Evolutionary conservation across 306 rosid species (phyloP).

Genomic region (Calophaca sinica): DNA sequence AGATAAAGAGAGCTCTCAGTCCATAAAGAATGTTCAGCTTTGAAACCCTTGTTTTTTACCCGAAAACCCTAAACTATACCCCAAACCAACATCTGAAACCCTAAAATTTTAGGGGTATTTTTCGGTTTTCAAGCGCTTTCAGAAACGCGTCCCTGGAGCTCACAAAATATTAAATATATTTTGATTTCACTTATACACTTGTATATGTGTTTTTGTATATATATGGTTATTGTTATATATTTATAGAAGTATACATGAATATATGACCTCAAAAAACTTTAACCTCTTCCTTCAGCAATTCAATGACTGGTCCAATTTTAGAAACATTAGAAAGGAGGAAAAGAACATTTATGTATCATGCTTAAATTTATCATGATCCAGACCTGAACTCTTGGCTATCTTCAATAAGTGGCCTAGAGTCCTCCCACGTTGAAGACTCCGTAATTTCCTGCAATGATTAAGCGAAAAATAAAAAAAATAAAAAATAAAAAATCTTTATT

Average conservation of each 20-base stretch:
- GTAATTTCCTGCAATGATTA: slow-evolving; percentile 72
- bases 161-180: neutral
- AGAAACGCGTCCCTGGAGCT: neutral
- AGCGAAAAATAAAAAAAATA: slow-evolving; percentile 38
- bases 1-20: neutral
- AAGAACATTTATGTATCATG: slow-evolving; percentile 27
- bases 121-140: neutral
- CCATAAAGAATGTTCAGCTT: neutral
- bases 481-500: slow-evolving; percentile 31
- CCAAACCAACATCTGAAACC: neutral
- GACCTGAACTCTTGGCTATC: slow-evolving; percentile 85
- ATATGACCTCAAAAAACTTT: neutral
- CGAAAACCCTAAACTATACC: neutral
- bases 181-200: neutral
- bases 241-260: neutral
- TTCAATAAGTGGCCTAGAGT: slow-evolving; percentile 62
- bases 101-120: neutral
- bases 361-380: slow-evolving; percentile 43
- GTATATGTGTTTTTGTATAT: too few species aligned
- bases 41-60: neutral
- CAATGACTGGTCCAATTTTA: neutral
- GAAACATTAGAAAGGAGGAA: slow-evolving; percentile 21
- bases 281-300: slow-evolving; percentile 4
- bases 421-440: slow-evolving; percentile 80
- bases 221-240: neutral